A percentile compares a stretch with the other conserved stretches of the same genome.
Evolutionary conservation across 352 stramenopile genomes (phyloP).

Genomic region (Albugo candida): DNA sequence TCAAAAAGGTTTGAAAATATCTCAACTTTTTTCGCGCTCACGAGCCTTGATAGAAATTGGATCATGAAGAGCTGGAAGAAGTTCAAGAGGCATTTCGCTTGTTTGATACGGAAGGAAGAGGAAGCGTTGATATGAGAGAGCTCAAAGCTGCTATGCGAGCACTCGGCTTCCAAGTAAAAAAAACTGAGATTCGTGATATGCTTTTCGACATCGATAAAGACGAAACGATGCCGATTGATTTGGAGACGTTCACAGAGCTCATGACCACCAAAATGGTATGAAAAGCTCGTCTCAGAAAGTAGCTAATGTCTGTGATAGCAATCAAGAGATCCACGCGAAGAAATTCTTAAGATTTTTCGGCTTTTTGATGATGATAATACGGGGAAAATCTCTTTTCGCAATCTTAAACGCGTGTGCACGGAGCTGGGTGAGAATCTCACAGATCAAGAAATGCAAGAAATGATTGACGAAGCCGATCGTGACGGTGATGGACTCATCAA

Average conservation of each 20-base stretch:
- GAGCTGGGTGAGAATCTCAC: slow-evolving; percentile 75
- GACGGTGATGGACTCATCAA: slow-evolving; percentile 88
- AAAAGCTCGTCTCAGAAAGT: neutral
- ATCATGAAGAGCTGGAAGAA: slow-evolving; percentile 86
- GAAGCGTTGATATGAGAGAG: slow-evolving; percentile 83
- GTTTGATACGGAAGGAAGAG: slow-evolving; percentile 84
- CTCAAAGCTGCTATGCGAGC: slow-evolving; percentile 89
- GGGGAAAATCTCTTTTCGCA: slow-evolving; percentile 88
- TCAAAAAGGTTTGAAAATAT: neutral
- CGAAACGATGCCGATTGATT: slow-evolving; percentile 70
- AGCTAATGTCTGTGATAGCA: slow-evolving; percentile 16
- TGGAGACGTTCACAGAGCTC: slow-evolving; percentile 91
- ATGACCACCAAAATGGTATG: slow-evolving; percentile 84
- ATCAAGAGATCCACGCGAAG: slow-evolving; percentile 72
- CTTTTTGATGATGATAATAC: slow-evolving; percentile 93
- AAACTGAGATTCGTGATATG: slow-evolving; percentile 83
- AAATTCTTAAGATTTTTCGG: slow-evolving; percentile 88
- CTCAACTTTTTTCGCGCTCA: slow-evolving; percentile 9
- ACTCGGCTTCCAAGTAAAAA: slow-evolving; percentile 87
- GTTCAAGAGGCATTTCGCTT: slow-evolving; percentile 89
- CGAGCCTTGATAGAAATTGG: slow-evolving; percentile 29
- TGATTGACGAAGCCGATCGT: slow-evolving; percentile 90
- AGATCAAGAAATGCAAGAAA: slow-evolving; percentile 61
- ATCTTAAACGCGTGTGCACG: slow-evolving; percentile 84
- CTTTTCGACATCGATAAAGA: slow-evolving; percentile 90